Evolutionary conservation across 202 grass and related monocot species (phyloP).

Genomic region (Eragrostis tef): DNA sequence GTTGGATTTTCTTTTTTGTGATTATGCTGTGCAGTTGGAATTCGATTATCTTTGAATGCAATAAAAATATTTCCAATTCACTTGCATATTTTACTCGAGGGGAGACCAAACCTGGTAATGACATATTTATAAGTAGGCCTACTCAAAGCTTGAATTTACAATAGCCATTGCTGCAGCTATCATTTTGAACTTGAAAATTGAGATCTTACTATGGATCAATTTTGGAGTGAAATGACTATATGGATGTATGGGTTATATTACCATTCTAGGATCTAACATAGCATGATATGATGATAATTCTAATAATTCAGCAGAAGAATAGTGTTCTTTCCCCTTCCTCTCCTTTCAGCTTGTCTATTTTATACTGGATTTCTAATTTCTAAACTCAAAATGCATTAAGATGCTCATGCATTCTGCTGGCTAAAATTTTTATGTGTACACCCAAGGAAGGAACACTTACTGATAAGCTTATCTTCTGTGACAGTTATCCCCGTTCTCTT

Average conservation of each 20-base stretch:
- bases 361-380: neutral
- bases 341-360: neutral
- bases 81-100: neutral
- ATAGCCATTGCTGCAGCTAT: too few relatives aligned
- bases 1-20: too few relatives aligned
- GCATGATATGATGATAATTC: neutral
- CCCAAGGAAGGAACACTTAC: slow-evolving; percentile 42
- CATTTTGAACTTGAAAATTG: too few relatives aligned
- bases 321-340: neutral
- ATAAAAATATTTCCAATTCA: neutral
- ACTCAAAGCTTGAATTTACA: too few relatives aligned
- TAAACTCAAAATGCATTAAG: slow-evolving; percentile 8
- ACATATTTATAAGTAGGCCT: too few relatives aligned
- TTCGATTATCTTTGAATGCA: slow-evolving; percentile 17
- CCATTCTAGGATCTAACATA: neutral
- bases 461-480: slow-evolving; percentile 67
- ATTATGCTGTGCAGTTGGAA: neutral
- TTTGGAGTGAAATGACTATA: too few relatives aligned
- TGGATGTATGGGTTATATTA: neutral
- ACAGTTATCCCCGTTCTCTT: slow-evolving; percentile 97
- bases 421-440: slow-evolving; percentile 15
- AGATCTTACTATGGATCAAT: too few relatives aligned
- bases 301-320: neutral
- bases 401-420: slow-evolving; percentile 11
- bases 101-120: neutral